Conservation (phyloP, 495 filamentous ascomycete species). For the Aspergillus kassunensis region DNA sequence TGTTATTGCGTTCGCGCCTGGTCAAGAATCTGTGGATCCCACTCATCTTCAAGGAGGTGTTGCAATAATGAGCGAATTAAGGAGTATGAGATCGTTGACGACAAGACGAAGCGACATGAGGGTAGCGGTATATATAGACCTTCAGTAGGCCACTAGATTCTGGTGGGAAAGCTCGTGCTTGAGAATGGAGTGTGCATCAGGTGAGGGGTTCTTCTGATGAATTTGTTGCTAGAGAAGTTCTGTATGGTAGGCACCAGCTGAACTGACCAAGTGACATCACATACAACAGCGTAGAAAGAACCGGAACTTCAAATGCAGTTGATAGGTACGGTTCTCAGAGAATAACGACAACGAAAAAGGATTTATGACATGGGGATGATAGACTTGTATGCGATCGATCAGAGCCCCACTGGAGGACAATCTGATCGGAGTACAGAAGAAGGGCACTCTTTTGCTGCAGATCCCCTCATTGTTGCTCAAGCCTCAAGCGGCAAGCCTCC, state of each 20-base stretch:
- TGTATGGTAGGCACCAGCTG: constrained; percentile 21
- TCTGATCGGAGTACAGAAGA: background rate
- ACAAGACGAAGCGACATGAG: constrained; percentile 25
- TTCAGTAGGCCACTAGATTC: constrained; percentile 31
- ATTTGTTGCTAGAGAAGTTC: constrained; percentile 4
- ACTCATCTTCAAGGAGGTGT: constrained; percentile 40
- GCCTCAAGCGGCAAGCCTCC: constrained; percentile 15
- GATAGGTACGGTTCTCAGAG: no score
- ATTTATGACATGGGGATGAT: background rate
- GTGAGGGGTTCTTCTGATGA: constrained; percentile 22
- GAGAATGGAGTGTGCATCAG: constrained; percentile 25
- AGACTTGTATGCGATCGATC: constrained; percentile 1
- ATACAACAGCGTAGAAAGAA: constrained; percentile 4
- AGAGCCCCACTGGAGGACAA: background rate
- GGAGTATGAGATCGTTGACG: background rate
- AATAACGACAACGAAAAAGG: background rate
- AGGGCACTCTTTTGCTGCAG: background rate
- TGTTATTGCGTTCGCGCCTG: constrained; percentile 62
- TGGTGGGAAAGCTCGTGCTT: constrained; percentile 9
- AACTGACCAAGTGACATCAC: constrained; percentile 23
- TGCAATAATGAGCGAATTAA: constrained; percentile 1
- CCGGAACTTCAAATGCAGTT: background rate
- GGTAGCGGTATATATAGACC: constrained; percentile 15
- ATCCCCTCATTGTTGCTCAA: background rate
- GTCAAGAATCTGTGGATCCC: constrained; percentile 68